Evolutionary conservation across 345 rosid species (phyloP).

Genomic region (Euphorbia tirucalli): DNA sequence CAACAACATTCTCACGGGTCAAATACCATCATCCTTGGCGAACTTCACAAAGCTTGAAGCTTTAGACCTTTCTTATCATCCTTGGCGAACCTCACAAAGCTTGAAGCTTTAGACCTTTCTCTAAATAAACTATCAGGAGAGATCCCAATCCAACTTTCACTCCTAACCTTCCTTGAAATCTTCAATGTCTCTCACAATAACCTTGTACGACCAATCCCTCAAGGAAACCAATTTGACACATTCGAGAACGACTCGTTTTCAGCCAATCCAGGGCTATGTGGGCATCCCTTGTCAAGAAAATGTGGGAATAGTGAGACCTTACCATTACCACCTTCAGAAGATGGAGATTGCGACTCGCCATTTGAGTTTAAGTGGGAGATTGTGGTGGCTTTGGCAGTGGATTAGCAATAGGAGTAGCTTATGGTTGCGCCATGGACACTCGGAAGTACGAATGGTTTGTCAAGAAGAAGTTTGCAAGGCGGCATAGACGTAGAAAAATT

Average conservation of each 20-base stretch:
- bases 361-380: no score
- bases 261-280: neutral
- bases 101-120: neutral
- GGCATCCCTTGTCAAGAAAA: neutral
- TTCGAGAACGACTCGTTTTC: neutral
- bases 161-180: neutral
- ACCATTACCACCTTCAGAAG: neutral
- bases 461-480: no score
- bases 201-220: neutral
- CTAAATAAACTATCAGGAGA: neutral
- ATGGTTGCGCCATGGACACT: neutral
- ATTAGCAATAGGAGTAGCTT: neutral
- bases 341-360: neutral
- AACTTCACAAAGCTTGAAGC: neutral
- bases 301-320: neutral
- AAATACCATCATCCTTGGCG: neutral
- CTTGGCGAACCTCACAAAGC: neutral
- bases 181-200: constrained; percentile 10
- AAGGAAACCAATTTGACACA: neutral
- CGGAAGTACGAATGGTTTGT: neutral
- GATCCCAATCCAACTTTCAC: constrained; percentile 9
- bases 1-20: neutral
- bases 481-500: no score
- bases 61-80: neutral
- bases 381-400: no score